Evolutionary conservation across 139 green algal genomes (phyloP).

Genomic region (Limnomonas spitsbergensis): DNA sequence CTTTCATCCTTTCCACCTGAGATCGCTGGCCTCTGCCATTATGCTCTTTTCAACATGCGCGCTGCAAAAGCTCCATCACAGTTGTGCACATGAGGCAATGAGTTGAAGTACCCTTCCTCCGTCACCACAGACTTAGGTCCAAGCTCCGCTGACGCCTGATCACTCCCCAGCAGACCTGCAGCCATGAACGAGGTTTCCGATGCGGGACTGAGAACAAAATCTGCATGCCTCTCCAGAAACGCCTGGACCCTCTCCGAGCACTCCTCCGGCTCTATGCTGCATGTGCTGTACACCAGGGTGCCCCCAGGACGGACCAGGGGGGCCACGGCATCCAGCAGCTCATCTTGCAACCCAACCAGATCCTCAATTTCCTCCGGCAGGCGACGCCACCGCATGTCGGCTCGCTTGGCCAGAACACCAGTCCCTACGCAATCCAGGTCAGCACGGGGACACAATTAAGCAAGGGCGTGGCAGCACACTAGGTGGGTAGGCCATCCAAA

Average conservation of each 20-base stretch:
- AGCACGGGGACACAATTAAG: too few species aligned
- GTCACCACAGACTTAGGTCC: conserved; percentile 54
- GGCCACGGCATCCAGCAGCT: conserved; percentile 69
- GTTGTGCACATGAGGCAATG: conserved; percentile 75
- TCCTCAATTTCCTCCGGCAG: conserved; percentile 51
- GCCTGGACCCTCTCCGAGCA: conserved; percentile 13
- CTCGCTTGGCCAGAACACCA: conserved; percentile 81
- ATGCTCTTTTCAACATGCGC: too few species aligned
- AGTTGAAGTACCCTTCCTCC: conserved; percentile 51
- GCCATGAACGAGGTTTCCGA: background rate
- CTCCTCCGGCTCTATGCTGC: conserved; percentile 48
- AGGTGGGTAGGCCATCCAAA: too few species aligned
- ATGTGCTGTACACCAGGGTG: conserved; percentile 88
- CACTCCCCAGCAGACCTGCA: background rate
- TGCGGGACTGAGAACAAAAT: too few species aligned
- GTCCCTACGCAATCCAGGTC: too few species aligned
- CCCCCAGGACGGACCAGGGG: conserved; percentile 72
- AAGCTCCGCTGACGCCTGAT: too few species aligned
- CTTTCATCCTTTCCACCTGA: too few species aligned
- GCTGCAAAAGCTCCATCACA: conserved; percentile 87
- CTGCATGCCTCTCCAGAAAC: conserved; percentile 23
- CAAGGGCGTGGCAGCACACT: too few species aligned
- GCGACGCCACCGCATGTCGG: conserved; percentile 85
- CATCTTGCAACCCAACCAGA: conserved; percentile 52
- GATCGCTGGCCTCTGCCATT: too few species aligned